Percentiles rank a stretch among this genome's conserved stretches.
phyloP scores from a whole-genome alignment of 306 rosid genomes.

The Prunus armeniaca region DNA sequence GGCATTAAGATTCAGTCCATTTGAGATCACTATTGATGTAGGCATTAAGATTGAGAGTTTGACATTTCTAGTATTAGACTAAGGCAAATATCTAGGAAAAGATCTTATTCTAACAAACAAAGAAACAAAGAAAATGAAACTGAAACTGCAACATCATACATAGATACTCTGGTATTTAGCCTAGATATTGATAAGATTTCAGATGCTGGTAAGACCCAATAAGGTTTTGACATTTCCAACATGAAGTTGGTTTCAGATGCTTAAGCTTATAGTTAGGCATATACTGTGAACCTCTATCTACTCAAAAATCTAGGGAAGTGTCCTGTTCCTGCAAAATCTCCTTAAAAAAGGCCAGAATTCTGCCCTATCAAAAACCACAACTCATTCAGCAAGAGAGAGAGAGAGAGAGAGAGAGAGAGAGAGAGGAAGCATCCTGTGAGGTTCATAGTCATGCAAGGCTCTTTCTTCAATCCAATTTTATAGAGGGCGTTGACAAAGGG shows the following conservation, averaged over 20 bases:
- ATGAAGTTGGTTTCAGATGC: constrained; percentile 41
- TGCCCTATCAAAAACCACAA: constrained; percentile 35
- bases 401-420: constrained; percentile 12
- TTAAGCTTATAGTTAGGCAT: constrained; percentile 33
- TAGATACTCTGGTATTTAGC: constrained; percentile 50
- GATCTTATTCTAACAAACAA: constrained; percentile 41
- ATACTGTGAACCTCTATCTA: constrained; percentile 44
- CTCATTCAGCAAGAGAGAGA: constrained; percentile 34
- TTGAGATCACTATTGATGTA: constrained; percentile 45
- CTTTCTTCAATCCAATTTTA: constrained; percentile 22
- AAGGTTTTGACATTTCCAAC: constrained; percentile 27
- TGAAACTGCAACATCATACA: constrained; percentile 27
- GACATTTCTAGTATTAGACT: constrained; percentile 24
- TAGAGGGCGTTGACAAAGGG: constrained; percentile 59
- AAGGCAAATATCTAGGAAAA: constrained; percentile 51
- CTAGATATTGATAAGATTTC: constrained; percentile 66
- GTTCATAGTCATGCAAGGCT: constrained; percentile 49
- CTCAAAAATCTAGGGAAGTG: constrained; percentile 51
- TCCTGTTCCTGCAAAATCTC: constrained; percentile 44
- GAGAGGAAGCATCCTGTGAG: constrained; percentile 64
- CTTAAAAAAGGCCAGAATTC: constrained; percentile 59
- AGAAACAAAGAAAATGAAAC: constrained; percentile 23
- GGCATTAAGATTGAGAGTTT: constrained; percentile 32
- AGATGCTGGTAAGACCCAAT: constrained; percentile 36
- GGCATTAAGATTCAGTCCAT: constrained; percentile 37